Base-by-base conservation (phyloP, 345 rosid genomes). In the Heritiera fomes region DNA sequence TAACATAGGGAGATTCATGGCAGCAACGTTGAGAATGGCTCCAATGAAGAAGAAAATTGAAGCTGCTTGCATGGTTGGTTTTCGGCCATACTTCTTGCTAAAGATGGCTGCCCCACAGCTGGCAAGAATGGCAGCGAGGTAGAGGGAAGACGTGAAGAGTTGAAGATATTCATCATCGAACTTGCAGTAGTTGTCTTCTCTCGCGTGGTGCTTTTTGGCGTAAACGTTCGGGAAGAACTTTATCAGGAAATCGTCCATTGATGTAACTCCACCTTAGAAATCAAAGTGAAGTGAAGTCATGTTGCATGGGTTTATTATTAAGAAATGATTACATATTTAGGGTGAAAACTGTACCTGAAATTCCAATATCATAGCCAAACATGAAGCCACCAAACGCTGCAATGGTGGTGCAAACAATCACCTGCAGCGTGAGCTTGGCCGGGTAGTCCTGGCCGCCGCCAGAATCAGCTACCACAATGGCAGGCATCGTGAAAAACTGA, bases 121-220 rank as follows among this genome's bases (percentile, higher is more conserved):
- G 47, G 94, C 85, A 3, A 91, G 77, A 13, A 90, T 87, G 34
- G 94, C 88, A 3, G 89, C 79, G 17, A 90, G 84, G 34, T 94
- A 94, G 3, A 94, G 93, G 7, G 95, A 94, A 47, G 98, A 92
- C 6, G 97, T 91, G 81, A 90, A 92, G 34, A 94, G 87, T 81
- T 91, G 97, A 55, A 94, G 90, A 23, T 66, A 68, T 71, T 78
- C 85, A 52, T 92, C 83, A 41, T 91, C 88, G 65, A 78, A 92
- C 85, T 92, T 92, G 92, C 97, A 92, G 71, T 94, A 92, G 85
- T 88, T 94, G 84, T 89, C 77, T 74, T 92, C 91, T 56, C 80
- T 90, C 8, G 78, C 91, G 30, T 49, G 80, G 70, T 92, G 93
- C 86, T 92, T 94, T 82, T 74, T 90, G 65, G 4, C 74, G 73